Conservation (phyloP, 2,329 filamentous ascomycete genomes). For the Kalaharituber pfeilii region DNA sequence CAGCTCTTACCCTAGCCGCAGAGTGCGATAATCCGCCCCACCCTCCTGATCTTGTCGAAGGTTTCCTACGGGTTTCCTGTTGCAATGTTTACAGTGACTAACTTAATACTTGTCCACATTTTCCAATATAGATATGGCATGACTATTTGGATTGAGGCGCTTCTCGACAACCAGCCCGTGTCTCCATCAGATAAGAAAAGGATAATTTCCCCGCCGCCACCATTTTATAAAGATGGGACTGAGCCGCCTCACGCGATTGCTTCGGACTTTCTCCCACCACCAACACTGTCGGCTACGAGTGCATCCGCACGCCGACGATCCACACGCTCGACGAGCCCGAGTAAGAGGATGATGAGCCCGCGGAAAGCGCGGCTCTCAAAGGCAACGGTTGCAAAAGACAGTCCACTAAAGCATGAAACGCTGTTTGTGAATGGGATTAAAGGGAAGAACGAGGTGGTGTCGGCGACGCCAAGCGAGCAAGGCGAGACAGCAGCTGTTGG, state of each 20-base stretch:
- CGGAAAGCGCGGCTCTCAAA: conserved; percentile 28
- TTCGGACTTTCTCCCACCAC: conserved; percentile 23
- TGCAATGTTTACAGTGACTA: conserved; percentile 1
- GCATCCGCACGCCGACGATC: conserved; percentile 33
- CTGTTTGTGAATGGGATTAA: conserved; percentile 5
- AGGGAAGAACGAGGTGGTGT: conserved; percentile 19
- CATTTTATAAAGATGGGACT: conserved; percentile 24
- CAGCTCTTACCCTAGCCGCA: conserved; percentile 64
- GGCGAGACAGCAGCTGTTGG: not conserved
- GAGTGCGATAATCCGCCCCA: conserved; percentile 45
- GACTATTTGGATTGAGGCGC: conserved; percentile 71
- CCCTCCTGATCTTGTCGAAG: not conserved
- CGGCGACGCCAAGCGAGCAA: not conserved
- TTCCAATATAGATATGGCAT: conserved; percentile 32
- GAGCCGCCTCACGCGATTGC: conserved; percentile 13
- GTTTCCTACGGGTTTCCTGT: not conserved
- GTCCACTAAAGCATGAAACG: conserved; percentile 21
- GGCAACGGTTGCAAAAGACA: conserved; percentile 32
- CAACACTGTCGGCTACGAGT: conserved; percentile 22
- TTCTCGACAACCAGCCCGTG: conserved; percentile 62
- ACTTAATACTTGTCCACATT: no score
- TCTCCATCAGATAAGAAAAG: conserved; percentile 39
- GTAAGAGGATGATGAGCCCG: conserved; percentile 36
- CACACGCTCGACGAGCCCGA: conserved; percentile 42
- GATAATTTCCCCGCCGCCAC: conserved; percentile 64